Evolutionary conservation across 345 rosid genomes (phyloP), one percentile per base, ranked within the genome.

Genomic region (Acer saccharum): DNA sequence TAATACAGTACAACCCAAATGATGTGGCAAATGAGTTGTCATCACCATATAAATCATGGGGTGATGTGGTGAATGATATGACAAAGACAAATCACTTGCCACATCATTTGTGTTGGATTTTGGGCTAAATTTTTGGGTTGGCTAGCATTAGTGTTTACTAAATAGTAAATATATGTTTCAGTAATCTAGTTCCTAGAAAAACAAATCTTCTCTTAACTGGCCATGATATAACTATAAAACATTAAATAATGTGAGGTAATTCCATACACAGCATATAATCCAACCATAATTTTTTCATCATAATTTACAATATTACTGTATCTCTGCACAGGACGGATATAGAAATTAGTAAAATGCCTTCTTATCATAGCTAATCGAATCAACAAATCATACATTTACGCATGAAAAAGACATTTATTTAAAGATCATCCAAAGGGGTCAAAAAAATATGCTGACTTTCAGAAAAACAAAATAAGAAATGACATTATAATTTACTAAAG

Each of bases 241-340:
- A 32, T 13, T 66, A 20, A 35, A 10, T 64, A 83, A 86, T 78
- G 89, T 66, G 97, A 84, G 70, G 93, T 78, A 83, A 87, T 79
- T 74, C 92, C 89, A 74, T 88, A 87, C 60, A 90, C 92, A 62
- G 90, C 98, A 83, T 95, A 93, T 72, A 95, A 95, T 43, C 98
- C 98, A 92, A 93, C 95, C 73, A 81, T 80, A 74, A 93, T 90
- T 77, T 89, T 95, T 76, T 95, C 98, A 69, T 89, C 87, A 75
- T 93, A 93, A 77, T 90, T 95, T 81, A 95, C 89, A 39, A 90
- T 93, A 88, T 95, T 80, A 95, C 89, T 25, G 91, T 93, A 88
- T 88, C 92, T 93, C 98, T 93, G 91, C 88, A 84, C 16, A 65
- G 25, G 35, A 66, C 43, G 68, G 10, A 50, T 16, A 10, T 18